A percentile compares a stretch with the other conserved stretches of the same genome.
These are phyloP conservation scores for Lachancea mirantina DNA, from an alignment of 805 yeast species.

Conservation along the genomic window DNA sequence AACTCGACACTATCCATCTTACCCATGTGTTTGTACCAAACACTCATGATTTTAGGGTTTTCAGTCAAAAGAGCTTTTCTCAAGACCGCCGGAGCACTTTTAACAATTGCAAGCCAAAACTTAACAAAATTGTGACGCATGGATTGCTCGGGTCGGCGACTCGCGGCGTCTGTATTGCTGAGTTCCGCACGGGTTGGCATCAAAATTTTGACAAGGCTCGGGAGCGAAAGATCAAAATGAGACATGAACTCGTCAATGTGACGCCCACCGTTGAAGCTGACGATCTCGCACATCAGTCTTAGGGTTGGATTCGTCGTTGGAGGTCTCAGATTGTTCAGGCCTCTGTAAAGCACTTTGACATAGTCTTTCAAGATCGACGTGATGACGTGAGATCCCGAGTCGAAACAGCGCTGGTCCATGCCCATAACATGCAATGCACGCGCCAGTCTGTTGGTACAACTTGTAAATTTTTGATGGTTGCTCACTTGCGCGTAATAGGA, in stretches of 20 bases:
- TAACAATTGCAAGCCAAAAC: constrained; percentile 52
- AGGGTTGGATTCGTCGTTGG: constrained; percentile 55
- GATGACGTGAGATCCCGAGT: constrained; percentile 26
- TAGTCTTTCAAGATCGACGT: constrained; percentile 49
- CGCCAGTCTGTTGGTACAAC: constrained; percentile 37
- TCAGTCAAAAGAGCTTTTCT: constrained; percentile 59
- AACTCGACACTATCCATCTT: constrained; percentile 45
- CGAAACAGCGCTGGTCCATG: constrained; percentile 12
- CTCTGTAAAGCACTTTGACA: constrained; percentile 59
- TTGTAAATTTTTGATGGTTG: constrained; percentile 46
- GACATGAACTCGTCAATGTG: constrained; percentile 52
- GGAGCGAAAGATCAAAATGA: constrained; percentile 59
- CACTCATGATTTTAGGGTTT: constrained; percentile 50
- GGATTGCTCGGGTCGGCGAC: constrained; percentile 33
- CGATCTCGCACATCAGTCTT: constrained; percentile 47
- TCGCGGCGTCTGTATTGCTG: constrained; percentile 31
- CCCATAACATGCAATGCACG: constrained; percentile 29
- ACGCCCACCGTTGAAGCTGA: constrained; percentile 42
- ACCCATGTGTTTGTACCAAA: constrained; percentile 58
- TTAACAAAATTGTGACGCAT: constrained; percentile 54
- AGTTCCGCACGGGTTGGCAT: constrained; percentile 45
- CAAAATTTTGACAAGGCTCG: constrained; percentile 54
- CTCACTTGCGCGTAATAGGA: constrained; percentile 40
- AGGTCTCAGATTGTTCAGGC: constrained; percentile 51
- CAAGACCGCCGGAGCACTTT: constrained; percentile 42